A percentile compares a stretch with the other conserved stretches of the same genome.
Conservation (phyloP, 768 basidiomycete genomes). For the Tulasnella sp. region DNA sequence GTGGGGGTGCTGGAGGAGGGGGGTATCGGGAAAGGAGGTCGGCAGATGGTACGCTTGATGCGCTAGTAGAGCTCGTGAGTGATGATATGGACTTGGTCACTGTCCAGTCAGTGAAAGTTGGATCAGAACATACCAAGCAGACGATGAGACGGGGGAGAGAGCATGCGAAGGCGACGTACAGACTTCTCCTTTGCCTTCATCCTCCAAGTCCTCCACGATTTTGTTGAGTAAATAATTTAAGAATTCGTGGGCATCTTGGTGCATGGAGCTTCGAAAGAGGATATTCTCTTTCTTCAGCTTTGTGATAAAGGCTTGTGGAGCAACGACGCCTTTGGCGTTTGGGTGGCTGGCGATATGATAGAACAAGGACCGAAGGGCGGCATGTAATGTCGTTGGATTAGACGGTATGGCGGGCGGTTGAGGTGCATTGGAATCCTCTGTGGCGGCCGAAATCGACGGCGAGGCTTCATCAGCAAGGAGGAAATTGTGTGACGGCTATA, state of each 20-base stretch:
- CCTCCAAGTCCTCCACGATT: slow-evolving; percentile 87
- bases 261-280: slow-evolving; percentile 78
- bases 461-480: slow-evolving; percentile 8
- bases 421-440: slow-evolving; percentile 25
- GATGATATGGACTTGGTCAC: slow-evolving; percentile 53
- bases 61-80: slow-evolving; percentile 22
- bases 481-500: neutral
- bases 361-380: slow-evolving; percentile 89
- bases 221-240: slow-evolving; percentile 87
- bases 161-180: neutral
- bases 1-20: slow-evolving; percentile 37
- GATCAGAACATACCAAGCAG: neutral
- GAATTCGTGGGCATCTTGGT: slow-evolving; percentile 99
- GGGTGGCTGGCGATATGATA: slow-evolving; percentile 69
- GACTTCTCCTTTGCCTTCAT: slow-evolving; percentile 28
- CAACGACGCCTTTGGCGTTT: slow-evolving; percentile 68
- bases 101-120: slow-evolving; percentile 21
- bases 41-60: slow-evolving; percentile 10
- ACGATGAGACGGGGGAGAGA: neutral
- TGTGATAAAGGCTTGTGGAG: slow-evolving; percentile 84
- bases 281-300: slow-evolving; percentile 91
- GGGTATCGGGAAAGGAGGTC: slow-evolving; percentile 22
- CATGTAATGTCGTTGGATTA: slow-evolving; percentile 66
- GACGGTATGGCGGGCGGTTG: slow-evolving; percentile 39
- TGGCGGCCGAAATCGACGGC: slow-evolving; percentile 1